Evolutionary conservation across 2,329 filamentous ascomycete species (phyloP).

Genomic region (Penicillium aurantiogriseum): DNA sequence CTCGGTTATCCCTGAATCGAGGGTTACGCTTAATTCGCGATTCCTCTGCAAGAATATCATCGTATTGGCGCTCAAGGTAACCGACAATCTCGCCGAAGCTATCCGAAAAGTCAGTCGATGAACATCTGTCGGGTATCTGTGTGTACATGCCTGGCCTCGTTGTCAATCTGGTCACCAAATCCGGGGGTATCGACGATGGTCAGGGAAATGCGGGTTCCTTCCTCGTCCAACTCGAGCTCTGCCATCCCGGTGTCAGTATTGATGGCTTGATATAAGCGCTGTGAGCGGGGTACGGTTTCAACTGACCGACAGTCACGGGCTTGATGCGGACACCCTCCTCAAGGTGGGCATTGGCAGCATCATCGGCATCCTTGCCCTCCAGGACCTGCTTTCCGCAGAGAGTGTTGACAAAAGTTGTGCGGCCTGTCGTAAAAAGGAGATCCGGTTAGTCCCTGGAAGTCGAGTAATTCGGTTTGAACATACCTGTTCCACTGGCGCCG

Average conservation of each 20-base stretch:
- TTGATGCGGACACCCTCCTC: slow-evolving; percentile 99
- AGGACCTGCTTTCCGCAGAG: slow-evolving; percentile 95
- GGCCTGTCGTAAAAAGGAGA: slow-evolving; percentile 56
- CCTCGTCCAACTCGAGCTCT: slow-evolving; percentile 96
- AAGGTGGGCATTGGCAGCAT: slow-evolving; percentile 80
- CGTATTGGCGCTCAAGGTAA: slow-evolving; percentile 98
- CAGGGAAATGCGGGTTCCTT: slow-evolving; percentile 95
- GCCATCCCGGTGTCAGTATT: slow-evolving; percentile 31
- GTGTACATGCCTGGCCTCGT: slow-evolving; percentile 79
- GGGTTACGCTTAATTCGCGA: slow-evolving; percentile 99
- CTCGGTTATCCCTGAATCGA: slow-evolving; percentile 97
- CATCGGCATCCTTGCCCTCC: slow-evolving; percentile 86
- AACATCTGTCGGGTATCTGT: neutral
- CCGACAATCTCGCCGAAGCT: slow-evolving; percentile 98
- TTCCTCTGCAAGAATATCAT: slow-evolving; percentile 98
- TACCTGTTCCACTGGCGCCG: slow-evolving; percentile 97
- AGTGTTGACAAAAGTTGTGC: slow-evolving; percentile 99
- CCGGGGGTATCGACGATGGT: slow-evolving; percentile 98
- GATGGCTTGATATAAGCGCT: slow-evolving; percentile 12
- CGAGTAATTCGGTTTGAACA: neutral
- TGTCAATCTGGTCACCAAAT: slow-evolving; percentile 98
- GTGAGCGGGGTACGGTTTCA: slow-evolving; percentile 4
- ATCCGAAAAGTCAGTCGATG: slow-evolving; percentile 28
- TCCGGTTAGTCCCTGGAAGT: neutral
- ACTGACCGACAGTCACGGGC: slow-evolving; percentile 91